Evolutionary conservation across 768 basidiomycete species (phyloP).

Genomic region (Suillus lakei): DNA sequence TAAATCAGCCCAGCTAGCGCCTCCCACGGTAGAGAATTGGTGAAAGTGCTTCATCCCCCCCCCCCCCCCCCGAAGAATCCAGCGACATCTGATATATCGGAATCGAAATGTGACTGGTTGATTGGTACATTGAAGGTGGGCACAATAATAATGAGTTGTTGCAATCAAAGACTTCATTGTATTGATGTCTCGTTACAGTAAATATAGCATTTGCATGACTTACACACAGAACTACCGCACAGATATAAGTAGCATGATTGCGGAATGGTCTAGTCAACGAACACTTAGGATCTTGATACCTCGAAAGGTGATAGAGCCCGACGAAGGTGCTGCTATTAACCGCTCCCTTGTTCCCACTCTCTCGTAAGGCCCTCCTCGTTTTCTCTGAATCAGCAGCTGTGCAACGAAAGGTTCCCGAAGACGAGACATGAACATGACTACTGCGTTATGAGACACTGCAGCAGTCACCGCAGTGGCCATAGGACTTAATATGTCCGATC

Average conservation of each 20-base stretch:
- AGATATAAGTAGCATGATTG: background rate
- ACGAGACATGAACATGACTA: constrained; percentile 5
- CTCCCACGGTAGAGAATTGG: no score
- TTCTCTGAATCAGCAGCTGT: constrained; percentile 24
- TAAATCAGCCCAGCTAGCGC: no score
- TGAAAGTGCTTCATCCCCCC: no score
- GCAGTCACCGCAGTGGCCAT: background rate
- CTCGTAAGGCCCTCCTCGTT: background rate
- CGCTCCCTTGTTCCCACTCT: constrained; percentile 4
- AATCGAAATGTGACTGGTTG: no score
- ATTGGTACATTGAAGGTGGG: no score
- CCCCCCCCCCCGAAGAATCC: no score
- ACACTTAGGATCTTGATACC: background rate
- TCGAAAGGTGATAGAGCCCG: background rate
- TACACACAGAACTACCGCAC: background rate
- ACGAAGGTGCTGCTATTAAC: background rate
- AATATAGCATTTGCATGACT: background rate
- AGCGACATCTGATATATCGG: no score
- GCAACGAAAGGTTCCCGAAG: constrained; percentile 29
- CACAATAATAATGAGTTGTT: no score
- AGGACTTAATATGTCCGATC: background rate
- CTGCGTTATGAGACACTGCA: background rate
- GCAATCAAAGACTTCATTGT: no score
- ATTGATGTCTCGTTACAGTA: background rate
- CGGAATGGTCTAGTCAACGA: background rate